Evolutionary conservation across 345 rosid genomes (phyloP), one percentile per base, ranked within the genome.

Genomic region (Brassica rapa): DNA sequence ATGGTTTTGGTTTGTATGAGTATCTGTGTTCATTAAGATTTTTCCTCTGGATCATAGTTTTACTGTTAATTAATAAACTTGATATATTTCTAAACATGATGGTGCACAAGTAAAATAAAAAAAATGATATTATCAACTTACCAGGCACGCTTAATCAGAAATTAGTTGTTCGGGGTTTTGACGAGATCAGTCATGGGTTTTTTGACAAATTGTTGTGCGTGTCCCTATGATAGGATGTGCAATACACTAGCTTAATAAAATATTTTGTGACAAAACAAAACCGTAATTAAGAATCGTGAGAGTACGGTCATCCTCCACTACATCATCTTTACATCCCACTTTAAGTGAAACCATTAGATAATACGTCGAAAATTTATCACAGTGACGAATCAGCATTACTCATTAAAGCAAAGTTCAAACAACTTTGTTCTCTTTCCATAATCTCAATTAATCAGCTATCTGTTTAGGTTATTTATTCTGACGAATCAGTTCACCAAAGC

Each of bases 231-330:
- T 24, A 60, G 6, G 66, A 66, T 57, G 72, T 66, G 78, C 72
- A 39, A 67, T 16, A 41, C 43, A 19, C 67, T 64, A 69, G 62
- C 62, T 69, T 76, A 21, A 16, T n/a, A n/a, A 62, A 70, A 29
- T 62, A 37, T 21, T 49, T 46, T 63, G 62, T 70, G 39, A 69
- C 14, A 3, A 10, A 76, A 1, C 3, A 51, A 71, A 61, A 68
- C 24, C 7, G 25, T 21, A 21, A 11, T 5, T 21, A 6, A 57
- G n/a, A 72, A 73, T 72, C 24, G 70, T 79, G 78, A 68, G 35
- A 35, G 66, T 73, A 73, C 10, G 66, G 37, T 73, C 78, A 79
- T 68, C 78, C 39, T 68, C 78, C 82, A 79, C 78, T 73, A 68
- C 49, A 67, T 70, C 30, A 78, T 78, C 72, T 66, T 78, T 71